Evolutionary conservation across 805 yeast species (phyloP).

Genomic region (Yarrowia keelungensis): DNA sequence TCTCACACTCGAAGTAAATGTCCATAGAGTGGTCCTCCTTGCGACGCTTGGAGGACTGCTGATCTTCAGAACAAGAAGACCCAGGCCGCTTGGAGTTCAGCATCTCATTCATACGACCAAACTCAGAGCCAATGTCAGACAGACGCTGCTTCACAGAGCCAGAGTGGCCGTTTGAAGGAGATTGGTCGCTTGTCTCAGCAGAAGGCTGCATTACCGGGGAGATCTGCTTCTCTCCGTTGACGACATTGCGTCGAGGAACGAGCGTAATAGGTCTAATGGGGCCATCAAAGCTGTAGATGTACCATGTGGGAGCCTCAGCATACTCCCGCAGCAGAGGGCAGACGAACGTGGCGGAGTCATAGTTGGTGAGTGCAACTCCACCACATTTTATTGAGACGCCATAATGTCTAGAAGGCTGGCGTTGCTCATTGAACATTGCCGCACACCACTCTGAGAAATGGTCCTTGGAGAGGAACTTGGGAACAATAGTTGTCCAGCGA

Average conservation of each 20-base stretch:
- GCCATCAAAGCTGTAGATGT: background rate
- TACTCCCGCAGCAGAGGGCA: background rate
- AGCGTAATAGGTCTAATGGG: background rate
- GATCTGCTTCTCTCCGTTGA: too few relatives aligned
- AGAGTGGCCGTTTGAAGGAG: background rate
- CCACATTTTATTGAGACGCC: too few relatives aligned
- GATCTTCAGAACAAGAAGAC: too few relatives aligned
- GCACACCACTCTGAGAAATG: too few relatives aligned
- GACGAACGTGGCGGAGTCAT: background rate
- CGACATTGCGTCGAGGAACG: too few relatives aligned
- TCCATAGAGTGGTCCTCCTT: background rate
- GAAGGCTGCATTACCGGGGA: too few relatives aligned
- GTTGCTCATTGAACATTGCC: too few relatives aligned
- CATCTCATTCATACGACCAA: background rate
- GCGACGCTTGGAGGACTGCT: background rate
- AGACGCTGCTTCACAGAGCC: background rate
- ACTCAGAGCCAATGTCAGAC: background rate
- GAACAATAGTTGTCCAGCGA: too few relatives aligned
- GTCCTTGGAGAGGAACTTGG: too few relatives aligned
- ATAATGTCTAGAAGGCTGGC: too few relatives aligned
- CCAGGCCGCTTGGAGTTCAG: background rate
- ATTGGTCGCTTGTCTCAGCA: background rate
- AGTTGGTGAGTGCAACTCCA: background rate
- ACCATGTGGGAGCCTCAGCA: background rate
- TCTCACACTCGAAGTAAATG: background rate